phyloP scores from a whole-genome alignment of 2,329 filamentous ascomycete genomes.

The Aspergillus terreus region DNA sequence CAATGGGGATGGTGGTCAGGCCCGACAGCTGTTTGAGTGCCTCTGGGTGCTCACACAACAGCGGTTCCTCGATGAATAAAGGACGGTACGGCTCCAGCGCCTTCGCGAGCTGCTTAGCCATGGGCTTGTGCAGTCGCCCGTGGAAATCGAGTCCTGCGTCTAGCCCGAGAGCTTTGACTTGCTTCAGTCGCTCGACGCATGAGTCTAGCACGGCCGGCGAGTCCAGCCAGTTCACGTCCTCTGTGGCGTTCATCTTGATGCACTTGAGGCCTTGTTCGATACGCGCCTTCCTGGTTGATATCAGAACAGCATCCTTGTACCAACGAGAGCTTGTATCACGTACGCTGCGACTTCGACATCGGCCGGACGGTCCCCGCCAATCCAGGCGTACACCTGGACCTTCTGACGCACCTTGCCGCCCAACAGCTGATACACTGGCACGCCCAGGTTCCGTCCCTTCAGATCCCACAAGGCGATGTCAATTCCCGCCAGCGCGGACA shows the following conservation, averaged over 20 bases:
- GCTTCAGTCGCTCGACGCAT: slow-evolving; percentile 63
- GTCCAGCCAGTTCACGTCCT: slow-evolving; percentile 73
- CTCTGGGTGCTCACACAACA: slow-evolving; percentile 66
- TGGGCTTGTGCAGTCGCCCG: slow-evolving; percentile 70
- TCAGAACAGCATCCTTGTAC: neutral
- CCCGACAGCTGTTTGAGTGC: slow-evolving; percentile 60
- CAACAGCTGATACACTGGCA: slow-evolving; percentile 69
- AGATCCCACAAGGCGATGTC: slow-evolving; percentile 80
- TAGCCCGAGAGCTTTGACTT: slow-evolving; percentile 66
- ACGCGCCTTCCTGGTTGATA: slow-evolving; percentile 37
- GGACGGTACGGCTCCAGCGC: slow-evolving; percentile 64
- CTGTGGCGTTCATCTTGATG: slow-evolving; percentile 79
- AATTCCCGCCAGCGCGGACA: slow-evolving; percentile 72
- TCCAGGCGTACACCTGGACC: slow-evolving; percentile 73
- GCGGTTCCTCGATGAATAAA: slow-evolving; percentile 71
- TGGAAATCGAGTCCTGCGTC: slow-evolving; percentile 78
- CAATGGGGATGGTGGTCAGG: slow-evolving; percentile 55
- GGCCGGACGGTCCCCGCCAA: slow-evolving; percentile 67
- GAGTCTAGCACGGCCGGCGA: slow-evolving; percentile 61
- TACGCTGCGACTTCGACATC: slow-evolving; percentile 60
- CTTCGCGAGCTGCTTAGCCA: slow-evolving; percentile 71
- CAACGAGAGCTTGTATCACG: slow-evolving; percentile 1
- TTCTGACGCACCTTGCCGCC: slow-evolving; percentile 70
- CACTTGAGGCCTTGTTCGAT: slow-evolving; percentile 39
- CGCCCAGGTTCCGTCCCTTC: slow-evolving; percentile 61